These are phyloP conservation scores for Chytriomyces hyalinus DNA, from an alignment of 192 early-diverging fungal genomes.

Conservation along the genomic window DNA sequence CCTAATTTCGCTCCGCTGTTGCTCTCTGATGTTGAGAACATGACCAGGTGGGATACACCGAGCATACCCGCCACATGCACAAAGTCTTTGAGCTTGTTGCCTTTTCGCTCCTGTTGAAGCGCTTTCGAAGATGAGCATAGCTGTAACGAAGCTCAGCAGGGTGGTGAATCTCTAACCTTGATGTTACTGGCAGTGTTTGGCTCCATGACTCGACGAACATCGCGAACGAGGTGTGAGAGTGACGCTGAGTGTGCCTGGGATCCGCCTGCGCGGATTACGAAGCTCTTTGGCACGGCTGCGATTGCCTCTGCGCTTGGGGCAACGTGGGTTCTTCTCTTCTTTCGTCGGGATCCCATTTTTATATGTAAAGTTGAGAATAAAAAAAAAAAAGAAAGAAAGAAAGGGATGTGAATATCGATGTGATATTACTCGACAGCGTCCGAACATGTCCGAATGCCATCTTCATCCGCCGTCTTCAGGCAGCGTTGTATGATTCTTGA, in stretches of 20 bases:
- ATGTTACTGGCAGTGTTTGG: constrained; percentile 92
- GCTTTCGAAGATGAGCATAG: not conserved
- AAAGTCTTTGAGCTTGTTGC: constrained; percentile 93
- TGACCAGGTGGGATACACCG: constrained; percentile 84
- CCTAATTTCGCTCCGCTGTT: constrained; percentile 61
- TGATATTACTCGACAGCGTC: too few relatives aligned
- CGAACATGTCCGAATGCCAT: too few relatives aligned
- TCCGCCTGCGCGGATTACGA: constrained; percentile 94
- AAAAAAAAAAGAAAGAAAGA: constrained; percentile 21
- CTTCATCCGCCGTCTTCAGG: too few relatives aligned
- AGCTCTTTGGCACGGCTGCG: constrained; percentile 72
- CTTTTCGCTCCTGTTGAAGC: constrained; percentile 74
- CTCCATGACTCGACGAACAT: constrained; percentile 89
- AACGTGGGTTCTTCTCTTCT: constrained; percentile 64
- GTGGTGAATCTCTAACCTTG: constrained; percentile 39
- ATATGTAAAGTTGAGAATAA: constrained; percentile 9
- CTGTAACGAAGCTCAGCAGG: not conserved
- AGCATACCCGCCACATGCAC: constrained; percentile 83
- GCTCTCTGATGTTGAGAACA: constrained; percentile 84
- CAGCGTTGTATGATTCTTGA: too few relatives aligned
- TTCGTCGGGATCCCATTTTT: constrained; percentile 35
- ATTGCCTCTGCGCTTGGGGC: constrained; percentile 40
- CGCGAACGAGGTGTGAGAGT: constrained; percentile 78
- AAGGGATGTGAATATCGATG: not conserved
- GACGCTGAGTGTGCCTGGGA: constrained; percentile 40